phyloP scores from a whole-genome alignment of 2,329 filamentous ascomycete genomes.

The Fusarium sp. region DNA sequence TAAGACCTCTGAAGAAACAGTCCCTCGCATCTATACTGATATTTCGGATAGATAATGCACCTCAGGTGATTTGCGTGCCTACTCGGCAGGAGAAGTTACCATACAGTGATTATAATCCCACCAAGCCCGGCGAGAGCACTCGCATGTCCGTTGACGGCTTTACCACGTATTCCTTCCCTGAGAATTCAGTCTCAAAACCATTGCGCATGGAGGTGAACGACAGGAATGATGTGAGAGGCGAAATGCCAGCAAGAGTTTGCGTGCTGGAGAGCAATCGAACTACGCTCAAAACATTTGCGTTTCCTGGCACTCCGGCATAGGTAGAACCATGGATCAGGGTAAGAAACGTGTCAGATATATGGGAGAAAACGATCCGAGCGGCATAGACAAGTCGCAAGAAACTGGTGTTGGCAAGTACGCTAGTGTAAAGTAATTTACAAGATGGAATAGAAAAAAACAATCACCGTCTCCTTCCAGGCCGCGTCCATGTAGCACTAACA shows the following conservation, averaged over 20 bases:
- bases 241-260: constrained; percentile 62
- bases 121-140: constrained; percentile 10
- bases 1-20: neutral
- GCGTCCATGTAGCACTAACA: neutral
- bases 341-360: neutral
- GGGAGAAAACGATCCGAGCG: neutral
- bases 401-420: constrained; percentile 32
- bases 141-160: constrained; percentile 32
- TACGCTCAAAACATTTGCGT: constrained; percentile 59
- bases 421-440: constrained; percentile 39
- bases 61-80: constrained; percentile 51
- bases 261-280: constrained; percentile 61
- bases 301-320: constrained; percentile 43
- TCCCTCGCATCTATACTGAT: constrained; percentile 1
- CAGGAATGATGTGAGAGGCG: constrained; percentile 56
- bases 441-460: constrained; percentile 18
- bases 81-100: constrained; percentile 51
- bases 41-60: constrained; percentile 38
- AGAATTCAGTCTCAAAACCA: constrained; percentile 49
- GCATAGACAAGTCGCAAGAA: constrained; percentile 6
- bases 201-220: constrained; percentile 64
- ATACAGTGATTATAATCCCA: constrained; percentile 52
- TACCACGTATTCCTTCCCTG: constrained; percentile 44
- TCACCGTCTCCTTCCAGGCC: neutral
- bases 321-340: neutral